Conservation (phyloP, 495 filamentous ascomycete species). For the Penicillium manginii region DNA sequence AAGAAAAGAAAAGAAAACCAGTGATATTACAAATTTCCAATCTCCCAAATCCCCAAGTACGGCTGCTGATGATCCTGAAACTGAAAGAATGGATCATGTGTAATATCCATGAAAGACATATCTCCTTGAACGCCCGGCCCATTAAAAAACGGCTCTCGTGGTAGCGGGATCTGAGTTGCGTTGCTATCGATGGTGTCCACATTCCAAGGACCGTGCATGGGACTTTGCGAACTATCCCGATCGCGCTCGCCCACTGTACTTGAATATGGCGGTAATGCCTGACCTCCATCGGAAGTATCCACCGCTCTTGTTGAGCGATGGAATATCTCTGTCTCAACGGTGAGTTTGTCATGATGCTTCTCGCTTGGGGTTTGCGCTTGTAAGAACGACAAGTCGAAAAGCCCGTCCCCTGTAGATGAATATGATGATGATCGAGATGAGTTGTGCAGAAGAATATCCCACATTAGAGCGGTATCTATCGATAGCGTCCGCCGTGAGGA, state of each 20-base stretch:
- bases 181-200: neutral
- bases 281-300: slow-evolving; percentile 46
- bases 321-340: slow-evolving; percentile 46
- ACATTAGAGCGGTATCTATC: slow-evolving; percentile 47
- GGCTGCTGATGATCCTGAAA: slow-evolving; percentile 34
- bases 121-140: slow-evolving; percentile 24
- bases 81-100: slow-evolving; percentile 34
- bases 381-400: slow-evolving; percentile 35
- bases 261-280: slow-evolving; percentile 35
- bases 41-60: slow-evolving; percentile 31
- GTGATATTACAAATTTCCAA: slow-evolving; percentile 29
- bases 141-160: slow-evolving; percentile 17
- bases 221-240: slow-evolving; percentile 5
- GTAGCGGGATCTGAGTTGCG: slow-evolving; percentile 5
- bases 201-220: slow-evolving; percentile 13
- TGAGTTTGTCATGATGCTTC: slow-evolving; percentile 28
- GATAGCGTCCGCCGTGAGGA: slow-evolving; percentile 43
- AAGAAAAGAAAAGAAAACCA: neutral
- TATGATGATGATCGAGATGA: slow-evolving; percentile 19
- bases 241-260: slow-evolving; percentile 14
- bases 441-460: slow-evolving; percentile 45
- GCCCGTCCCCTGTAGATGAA: slow-evolving; percentile 20
- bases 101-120: slow-evolving; percentile 39
- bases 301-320: slow-evolving; percentile 43
- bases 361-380: slow-evolving; percentile 8